Evolutionary conservation across 768 basidiomycete species (phyloP), one percentile per base, ranked within the genome.

Genomic region (Royoungia palumana): DNA sequence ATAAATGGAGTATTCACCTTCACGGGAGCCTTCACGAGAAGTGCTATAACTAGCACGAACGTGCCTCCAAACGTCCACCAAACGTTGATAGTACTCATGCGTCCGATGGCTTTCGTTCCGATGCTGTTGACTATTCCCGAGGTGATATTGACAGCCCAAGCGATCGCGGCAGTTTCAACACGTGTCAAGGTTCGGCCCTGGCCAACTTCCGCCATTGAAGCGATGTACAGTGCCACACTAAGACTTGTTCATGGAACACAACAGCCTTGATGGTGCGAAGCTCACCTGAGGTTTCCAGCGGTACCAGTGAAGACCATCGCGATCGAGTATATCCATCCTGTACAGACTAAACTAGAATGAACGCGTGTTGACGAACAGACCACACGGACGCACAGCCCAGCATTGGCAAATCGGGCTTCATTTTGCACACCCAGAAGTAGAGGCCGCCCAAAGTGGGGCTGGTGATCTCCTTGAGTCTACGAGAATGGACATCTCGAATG

Each of bases 41-140:
- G 63, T 2, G 79, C 73, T 44, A 80, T 73, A 9, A 79, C 77
- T n/a, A 82, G 69, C 25, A 80, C 76, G 17, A 81, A 61, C 0
- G 80, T 82, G 13, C 79, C 80, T 22, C 78, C 78, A 2, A 82
- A 65, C 12, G 79, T 82, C 80, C 79, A 81, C 79, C 79, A 82
- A 22, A 82, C 67, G 51, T 76, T 78, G 62, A 80, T 75, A 14
- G 72, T 63, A 51, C 79, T 79, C 76, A 80, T 75, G 4, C 71
- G 68, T 2, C 78, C 79, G 25, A 82, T 77, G 5, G 75, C 79
- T 51, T 76, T 78, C 20, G 80, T 81, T 2, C 81, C 81, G 17
- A 77, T 55, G 2, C 75, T 80, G 56, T 82, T 82, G 49, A 81
- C 64, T 40, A 79, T 61, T 0, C 81, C 81, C 13, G 76, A 80